Base-by-base conservation (phyloP, 768 basidiomycete species). In the Mycena vitilis region DNA sequence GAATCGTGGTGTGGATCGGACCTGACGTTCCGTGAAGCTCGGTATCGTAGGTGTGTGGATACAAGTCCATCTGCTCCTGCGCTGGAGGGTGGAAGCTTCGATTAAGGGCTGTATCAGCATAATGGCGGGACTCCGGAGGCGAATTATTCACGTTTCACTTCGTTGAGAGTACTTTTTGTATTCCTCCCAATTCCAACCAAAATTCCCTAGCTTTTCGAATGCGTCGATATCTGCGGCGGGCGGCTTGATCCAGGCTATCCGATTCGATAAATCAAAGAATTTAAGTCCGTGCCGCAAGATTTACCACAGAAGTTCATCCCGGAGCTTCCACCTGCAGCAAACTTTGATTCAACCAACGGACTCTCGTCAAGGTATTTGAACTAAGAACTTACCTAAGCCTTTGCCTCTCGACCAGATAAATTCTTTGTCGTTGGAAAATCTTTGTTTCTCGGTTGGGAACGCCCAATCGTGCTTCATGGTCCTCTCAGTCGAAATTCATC, bases 101-200 rank as follows among this genome's bases (percentile, higher is more conserved):
- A 45, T 45, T 9, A 40, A 40, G 44, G 13, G 6, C 16, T 1
- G 13, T 45, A 20, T 45, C 16, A 45, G 18, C 18, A 16, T 15
- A 8, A 40, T 40, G 2, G 2, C 40, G 11, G 30, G 30, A 30
- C 40, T 40, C 15, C 10, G 40, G 11, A 40, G 15, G 40, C 40
- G 30, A 49, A 60, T 45, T 6, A 71, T 78, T 30, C 36, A 85
- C 84, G 71, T 82, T 70, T 82, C 81, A 10, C 77, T 73, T 59
- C 78, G 81, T 65, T 75, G 76, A 6, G 77, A 79, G 66, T 83
- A 83, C 54, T 81, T 79, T 10, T 76, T 60, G 60, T 79, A 83
- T 22, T 81, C 78, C 0, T 78, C 72, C 85, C 84, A 88, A 69
- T 86, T 87, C 87, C 87, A 89, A 7, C 86, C 87, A 1, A 80